Evolutionary conservation across 176 grass and related monocot genomes (phyloP), one percentile per base, ranked within the genome.

Genomic region (Chrysopogon serrulatus): DNA sequence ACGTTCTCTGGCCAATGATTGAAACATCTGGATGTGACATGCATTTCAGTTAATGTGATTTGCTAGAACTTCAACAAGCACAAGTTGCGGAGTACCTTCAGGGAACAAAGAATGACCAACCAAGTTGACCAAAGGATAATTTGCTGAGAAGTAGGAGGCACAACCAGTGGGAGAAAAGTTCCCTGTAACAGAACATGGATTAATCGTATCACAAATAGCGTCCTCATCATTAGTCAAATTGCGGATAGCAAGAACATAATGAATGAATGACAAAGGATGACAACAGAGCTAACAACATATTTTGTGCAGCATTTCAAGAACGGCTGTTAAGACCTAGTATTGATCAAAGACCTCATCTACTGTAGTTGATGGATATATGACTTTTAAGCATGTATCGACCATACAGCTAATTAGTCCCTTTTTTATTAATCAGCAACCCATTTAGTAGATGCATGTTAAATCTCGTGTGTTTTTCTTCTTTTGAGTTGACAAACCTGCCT

Each of bases 111-210:
- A 83, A 96, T 56, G 57, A 87, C 74, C 84, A 99, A 83, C 91
- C 97, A 99, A 63, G 80, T 71, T 68, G 93, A 92, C 97, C 97
- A 99, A 74, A 99, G 80, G 39, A 92, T 84, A 60, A 96, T 71
- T 90, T 94, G 90, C 36, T 84, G 87, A 92, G 83, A 81, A 89
- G 71, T 92, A 73, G 97, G 88, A 85, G 97, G 91, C 84, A 99
- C 90, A 66, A 99, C 90, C 74, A 99, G 68, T 68, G 91, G 89
- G 86, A 99, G 97, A 83, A 95, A 93, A 82, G 91, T 90, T 94
- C 93, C 96, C 91, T 96, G 89, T 16, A 88, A 77, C 56, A 77
- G 40, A 86, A 83, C 23, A 37, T 9, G 45, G 21, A 32, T 67
- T 35, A 21, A 43, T 71, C 44, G 34, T 7, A 34, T 82, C 35